Evolutionary conservation across 768 basidiomycete species (phyloP).

Genomic region (Suillus brevipes): DNA sequence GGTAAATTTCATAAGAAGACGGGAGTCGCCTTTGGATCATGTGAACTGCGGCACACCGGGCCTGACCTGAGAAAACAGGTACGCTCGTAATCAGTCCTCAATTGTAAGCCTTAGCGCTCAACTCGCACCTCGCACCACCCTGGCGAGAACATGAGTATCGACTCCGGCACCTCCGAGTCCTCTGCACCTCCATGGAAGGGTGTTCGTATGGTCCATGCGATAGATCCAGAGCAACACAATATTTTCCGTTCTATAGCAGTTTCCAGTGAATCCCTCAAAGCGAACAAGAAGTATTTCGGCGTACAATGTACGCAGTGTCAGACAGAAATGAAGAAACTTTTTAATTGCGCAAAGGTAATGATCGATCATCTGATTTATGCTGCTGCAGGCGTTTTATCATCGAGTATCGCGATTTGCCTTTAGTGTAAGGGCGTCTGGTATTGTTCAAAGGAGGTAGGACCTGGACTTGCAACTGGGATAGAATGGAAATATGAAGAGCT

Average conservation of each 20-base stretch:
- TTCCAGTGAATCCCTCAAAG: not conserved
- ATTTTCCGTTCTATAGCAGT: not conserved
- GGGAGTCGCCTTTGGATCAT: not conserved
- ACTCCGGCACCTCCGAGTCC: not conserved
- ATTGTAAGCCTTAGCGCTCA: not conserved
- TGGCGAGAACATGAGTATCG: not conserved
- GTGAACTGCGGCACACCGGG: not conserved
- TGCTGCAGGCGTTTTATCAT: not conserved
- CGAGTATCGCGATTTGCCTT: not conserved
- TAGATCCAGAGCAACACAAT: not conserved
- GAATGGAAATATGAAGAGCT: not conserved
- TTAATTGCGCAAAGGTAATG: conserved; percentile 16
- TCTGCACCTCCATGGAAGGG: not conserved
- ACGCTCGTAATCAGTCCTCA: not conserved
- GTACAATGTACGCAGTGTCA: conserved; percentile 16
- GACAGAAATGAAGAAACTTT: conserved; percentile 5
- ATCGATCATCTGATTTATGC: not conserved
- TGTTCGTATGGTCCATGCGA: not conserved
- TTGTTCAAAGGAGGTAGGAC: conserved; percentile 17
- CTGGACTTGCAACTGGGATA: too few relatives aligned
- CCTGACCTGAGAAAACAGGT: not conserved
- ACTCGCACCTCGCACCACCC: not conserved
- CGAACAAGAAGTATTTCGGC: not conserved
- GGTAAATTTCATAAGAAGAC: not conserved
- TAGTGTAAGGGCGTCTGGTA: conserved; percentile 24